Base-by-base conservation (phyloP, 306 rosid species). In the Fragaria iinumae region DNA sequence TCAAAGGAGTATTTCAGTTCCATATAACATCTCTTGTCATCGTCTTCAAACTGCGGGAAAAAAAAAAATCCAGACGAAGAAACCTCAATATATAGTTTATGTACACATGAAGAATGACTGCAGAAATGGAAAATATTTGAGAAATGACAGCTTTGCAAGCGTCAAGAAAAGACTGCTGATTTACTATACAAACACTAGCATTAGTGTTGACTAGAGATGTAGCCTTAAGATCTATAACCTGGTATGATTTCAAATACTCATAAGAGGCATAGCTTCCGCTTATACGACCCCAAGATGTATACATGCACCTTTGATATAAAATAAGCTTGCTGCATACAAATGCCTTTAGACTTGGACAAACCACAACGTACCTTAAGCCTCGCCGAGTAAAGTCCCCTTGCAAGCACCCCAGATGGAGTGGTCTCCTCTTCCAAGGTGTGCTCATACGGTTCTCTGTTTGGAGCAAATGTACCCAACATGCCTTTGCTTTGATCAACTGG, bases 401-500 rank as follows among this genome's bases (percentile, higher is more conserved):
- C 97, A 76, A 95, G 89, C 17, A 86, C 81, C 52, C 98, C 97
- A 6, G 91, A 88, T 18, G 98, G 98, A 82, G 98, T 88, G 34
- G 87, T 89, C 71, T 95, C 98, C 86, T 95, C 98, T 23, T 95
- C 92, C 87, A 95, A 86, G 47, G 87, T 82, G 71, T 88, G 80
- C 45, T 79, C 90, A 73, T 90, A 90, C 3, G 91, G 92, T 21
- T 90, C 97, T 73, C 74, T 85, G 8, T 86, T 89, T 64, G 98
- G 98, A 70, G 97, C 97, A 81, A 95, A 95, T 45, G 98, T 90
- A 56, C 98, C 97, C 85, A 95, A 69, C 98, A 95, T 95, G 81
- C 97, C 97, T 80, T 86, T 79, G 82, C 88, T 90, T 67, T 88
- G 90, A 75, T 95, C 97, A 82, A 95, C 98, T 95, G 88, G 83